Base-by-base conservation (phyloP, 192 early-diverging fungal genomes). In the Rhizoclosmatium globosum region DNA sequence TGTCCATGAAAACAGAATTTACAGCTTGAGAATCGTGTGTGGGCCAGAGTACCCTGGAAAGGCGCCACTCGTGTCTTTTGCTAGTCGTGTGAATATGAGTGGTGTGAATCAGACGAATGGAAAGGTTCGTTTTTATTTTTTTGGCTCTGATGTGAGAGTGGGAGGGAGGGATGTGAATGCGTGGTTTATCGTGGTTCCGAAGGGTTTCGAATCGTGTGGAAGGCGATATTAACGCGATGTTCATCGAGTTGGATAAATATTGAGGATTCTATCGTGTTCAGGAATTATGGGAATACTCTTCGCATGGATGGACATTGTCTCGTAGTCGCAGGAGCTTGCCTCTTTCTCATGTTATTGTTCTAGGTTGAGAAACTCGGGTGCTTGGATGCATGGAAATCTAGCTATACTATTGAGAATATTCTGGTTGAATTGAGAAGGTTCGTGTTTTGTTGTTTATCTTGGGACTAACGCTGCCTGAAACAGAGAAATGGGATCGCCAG, bases 1-100 rank as follows among this genome's bases (percentile, higher is more conserved):
- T 21, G 90, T 93, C n/a, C 95, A 97, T 79, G 96, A 99, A 82
- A 98, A 97, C 89, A 91, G 96, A 47, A 97, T 99, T 82, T 98
- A 99, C 85, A 89, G 89, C 68, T 85, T 99, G 43, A 89, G 88
- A 82, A 86, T 99, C 47, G 81, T 83, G 78, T 99, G 98, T 77
- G 96, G 94, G 47, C 82, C 91, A 1, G 74, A 93, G 17, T 99
- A 99, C 82, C 98, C 98, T 41, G 89, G 94, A 78, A 60, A 78
- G 21, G 90, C 96, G 31, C 98, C 98, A 0, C 71, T 73, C 3
- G 92, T 98, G 23, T 78, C 82, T 53, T 99, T 99, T 82, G 65
- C 94, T 7, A 93, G 95, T 23, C 87, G 87, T 65, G 92, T 99
- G 71, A 96, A 96, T 77, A 80, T 99, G 75, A 91, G 94, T 19